Evolutionary conservation across 1,284 basidiomycete genomes (phyloP).

Genomic region (Moesziomyces sp.): DNA sequence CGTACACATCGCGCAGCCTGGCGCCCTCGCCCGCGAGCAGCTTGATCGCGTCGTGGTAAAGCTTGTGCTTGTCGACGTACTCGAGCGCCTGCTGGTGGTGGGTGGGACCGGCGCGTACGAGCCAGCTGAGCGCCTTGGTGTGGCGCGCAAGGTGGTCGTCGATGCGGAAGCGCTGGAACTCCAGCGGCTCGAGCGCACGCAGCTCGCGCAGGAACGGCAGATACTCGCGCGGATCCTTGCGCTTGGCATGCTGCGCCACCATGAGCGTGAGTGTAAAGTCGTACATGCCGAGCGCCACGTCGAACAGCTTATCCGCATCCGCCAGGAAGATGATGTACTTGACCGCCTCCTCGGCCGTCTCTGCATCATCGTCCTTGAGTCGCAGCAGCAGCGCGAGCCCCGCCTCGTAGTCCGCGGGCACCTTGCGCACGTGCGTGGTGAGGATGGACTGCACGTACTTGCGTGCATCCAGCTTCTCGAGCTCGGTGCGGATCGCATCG

Average conservation of each 20-base stretch:
- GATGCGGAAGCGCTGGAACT: conserved; percentile 89
- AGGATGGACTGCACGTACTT: conserved; percentile 90
- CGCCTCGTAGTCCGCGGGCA: conserved; percentile 88
- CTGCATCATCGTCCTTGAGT: conserved; percentile 78
- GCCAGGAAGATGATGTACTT: conserved; percentile 99
- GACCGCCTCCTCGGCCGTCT: conserved; percentile 90
- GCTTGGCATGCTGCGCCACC: conserved; percentile 96
- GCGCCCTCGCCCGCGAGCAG: conserved; percentile 28
- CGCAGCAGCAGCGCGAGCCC: conserved; percentile 81
- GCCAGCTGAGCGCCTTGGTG: conserved; percentile 79
- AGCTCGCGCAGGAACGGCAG: conserved; percentile 94
- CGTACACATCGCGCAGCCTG: conserved; percentile 59
- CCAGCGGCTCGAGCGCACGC: conserved; percentile 77
- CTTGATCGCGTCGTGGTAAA: conserved; percentile 71
- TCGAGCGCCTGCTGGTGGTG: conserved; percentile 81
- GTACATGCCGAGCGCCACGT: conserved; percentile 97
- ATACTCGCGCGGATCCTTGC: conserved; percentile 96
- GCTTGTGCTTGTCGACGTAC: conserved; percentile 82
- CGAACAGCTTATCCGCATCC: conserved; percentile 89
- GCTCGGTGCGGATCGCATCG: conserved; percentile 78
- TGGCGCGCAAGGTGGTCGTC: conserved; percentile 89
- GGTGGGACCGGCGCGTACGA: conserved; percentile 78
- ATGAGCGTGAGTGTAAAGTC: conserved; percentile 94
- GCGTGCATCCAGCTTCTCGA: conserved; percentile 78
- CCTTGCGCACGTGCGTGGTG: conserved; percentile 91